Base-by-base conservation (phyloP, 306 rosid species). In the Hippophae rhamnoides region DNA sequence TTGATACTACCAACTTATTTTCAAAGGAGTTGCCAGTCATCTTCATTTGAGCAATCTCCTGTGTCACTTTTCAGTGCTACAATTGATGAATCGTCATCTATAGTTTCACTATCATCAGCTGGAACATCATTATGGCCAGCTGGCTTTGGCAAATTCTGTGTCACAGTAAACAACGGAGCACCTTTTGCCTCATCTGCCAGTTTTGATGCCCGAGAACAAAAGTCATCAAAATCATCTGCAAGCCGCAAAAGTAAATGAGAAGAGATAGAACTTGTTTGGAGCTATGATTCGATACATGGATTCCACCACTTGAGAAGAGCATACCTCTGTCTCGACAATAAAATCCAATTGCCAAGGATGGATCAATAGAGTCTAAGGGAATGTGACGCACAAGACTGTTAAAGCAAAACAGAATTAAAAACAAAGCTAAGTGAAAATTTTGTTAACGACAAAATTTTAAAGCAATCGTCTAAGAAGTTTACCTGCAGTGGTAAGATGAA, bases 341-440 rank as follows among this genome's bases (percentile, higher is more conserved):
- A 79, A 92, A 92, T 62, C 99, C 99, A 68, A 92, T 81, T 48
- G 99, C 99, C 69, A 92, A 68, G 57, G 99, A 92, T 60, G 99
- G 87, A 76, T 92, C 99, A 47, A 92, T 82, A 12, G 86, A 72
- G 57, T 88, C 95, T 42, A 92, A 73, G 40, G 86, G 82, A 5
- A 87, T 81, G 75, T 85, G 89, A 52, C 89, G 81, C 58, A 77
- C 41, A 57, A 82, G 60, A 62, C 97, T 89, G 82, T 56, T 59
- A 41, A 45, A 62, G 50, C 8, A 9, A 62, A 40, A 11, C 42
- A 47, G 5, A 45, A 11, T 12, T 45, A 60, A 25, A 56, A 54
- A 41, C 25, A 46, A 61, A 44, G 26, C 7, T 23, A 12, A 49
- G 13, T n/a, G 14, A 46, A 7, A 13, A 48, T 54, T 54, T n/a